Percentiles rank a stretch among this genome's conserved stretches.
Conservation (phyloP, 805 yeast species). For the Kodamaea lidongshanica region DNA sequence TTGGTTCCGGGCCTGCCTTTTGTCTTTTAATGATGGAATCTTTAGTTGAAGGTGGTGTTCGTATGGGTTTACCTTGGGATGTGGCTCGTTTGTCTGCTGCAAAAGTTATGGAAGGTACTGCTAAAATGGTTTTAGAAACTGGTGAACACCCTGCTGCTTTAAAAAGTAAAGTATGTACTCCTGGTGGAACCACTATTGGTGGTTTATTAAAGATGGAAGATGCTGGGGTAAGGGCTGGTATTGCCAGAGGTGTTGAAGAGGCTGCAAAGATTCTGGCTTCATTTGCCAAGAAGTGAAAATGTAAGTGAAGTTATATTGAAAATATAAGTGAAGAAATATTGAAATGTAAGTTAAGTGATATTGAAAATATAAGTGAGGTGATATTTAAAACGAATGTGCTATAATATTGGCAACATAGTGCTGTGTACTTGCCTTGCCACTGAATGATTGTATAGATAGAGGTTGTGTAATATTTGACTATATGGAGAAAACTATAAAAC, state of each 20-base stretch:
- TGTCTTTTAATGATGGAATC: constrained; percentile 85
- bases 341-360: background rate
- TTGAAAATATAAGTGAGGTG: background rate
- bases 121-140: constrained; percentile 77
- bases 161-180: constrained; percentile 87
- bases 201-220: constrained; percentile 92
- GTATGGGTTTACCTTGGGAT: constrained; percentile 86
- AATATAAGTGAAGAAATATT: background rate
- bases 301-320: constrained; percentile 1
- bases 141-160: constrained; percentile 85
- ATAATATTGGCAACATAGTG: too few relatives aligned
- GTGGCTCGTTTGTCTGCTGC: constrained; percentile 83
- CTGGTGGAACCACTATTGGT: constrained; percentile 97
- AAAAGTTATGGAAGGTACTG: constrained; percentile 91
- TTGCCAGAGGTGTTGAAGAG: constrained; percentile 84
- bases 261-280: constrained; percentile 76
- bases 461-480: too few relatives aligned
- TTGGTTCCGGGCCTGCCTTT: constrained; percentile 97
- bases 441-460: too few relatives aligned
- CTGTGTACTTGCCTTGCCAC: too few relatives aligned
- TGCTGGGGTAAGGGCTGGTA: constrained; percentile 78
- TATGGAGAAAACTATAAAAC: too few relatives aligned
- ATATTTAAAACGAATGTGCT: too few relatives aligned
- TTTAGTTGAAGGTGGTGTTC: constrained; percentile 87
- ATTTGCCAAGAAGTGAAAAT: constrained; percentile 30